These are phyloP conservation scores for Paratinospora sagittata DNA, from an alignment of 164 flowering plant species.

Conservation along the genomic window DNA sequence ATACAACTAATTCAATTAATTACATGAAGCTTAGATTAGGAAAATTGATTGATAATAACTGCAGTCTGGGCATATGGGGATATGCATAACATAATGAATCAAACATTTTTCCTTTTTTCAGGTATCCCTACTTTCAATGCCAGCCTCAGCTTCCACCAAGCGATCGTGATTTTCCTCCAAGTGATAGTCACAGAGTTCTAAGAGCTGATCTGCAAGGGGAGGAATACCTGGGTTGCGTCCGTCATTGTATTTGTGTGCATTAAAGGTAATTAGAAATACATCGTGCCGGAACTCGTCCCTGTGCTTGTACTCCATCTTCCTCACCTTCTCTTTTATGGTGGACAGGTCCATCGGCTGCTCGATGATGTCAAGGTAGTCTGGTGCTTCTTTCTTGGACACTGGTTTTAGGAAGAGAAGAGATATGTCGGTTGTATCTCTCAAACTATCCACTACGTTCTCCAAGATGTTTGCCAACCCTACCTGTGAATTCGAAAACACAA, in stretches of 20 bases:
- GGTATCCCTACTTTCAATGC: conserved; percentile 32
- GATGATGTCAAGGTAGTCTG: conserved; percentile 68
- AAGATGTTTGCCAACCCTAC: conserved; percentile 82
- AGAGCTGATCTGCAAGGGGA: conserved; percentile 92
- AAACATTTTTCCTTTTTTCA: not conserved
- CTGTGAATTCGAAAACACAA: conserved; percentile 25
- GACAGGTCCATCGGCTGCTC: conserved; percentile 84
- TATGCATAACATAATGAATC: no score
- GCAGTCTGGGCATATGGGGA: no score
- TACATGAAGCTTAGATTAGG: not conserved
- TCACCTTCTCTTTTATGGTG: conserved; percentile 74
- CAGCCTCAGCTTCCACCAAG: conserved; percentile 69
- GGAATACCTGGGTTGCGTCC: conserved; percentile 82
- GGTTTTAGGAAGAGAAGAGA: conserved; percentile 83
- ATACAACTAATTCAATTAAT: not conserved
- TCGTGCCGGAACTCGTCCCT: conserved; percentile 80
- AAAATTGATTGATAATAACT: no score
- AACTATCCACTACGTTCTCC: conserved; percentile 62
- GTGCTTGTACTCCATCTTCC: conserved; percentile 70
- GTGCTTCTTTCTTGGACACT: conserved; percentile 85
- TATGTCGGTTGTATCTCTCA: conserved; percentile 41
- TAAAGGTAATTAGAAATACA: conserved; percentile 72
- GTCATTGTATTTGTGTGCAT: conserved; percentile 80
- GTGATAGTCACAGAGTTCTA: conserved; percentile 75
- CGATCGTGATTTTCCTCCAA: conserved; percentile 31